Conservation (phyloP, 225 moss, liverwort and hornwort species). For the Marchantia polymorpha region DNA sequence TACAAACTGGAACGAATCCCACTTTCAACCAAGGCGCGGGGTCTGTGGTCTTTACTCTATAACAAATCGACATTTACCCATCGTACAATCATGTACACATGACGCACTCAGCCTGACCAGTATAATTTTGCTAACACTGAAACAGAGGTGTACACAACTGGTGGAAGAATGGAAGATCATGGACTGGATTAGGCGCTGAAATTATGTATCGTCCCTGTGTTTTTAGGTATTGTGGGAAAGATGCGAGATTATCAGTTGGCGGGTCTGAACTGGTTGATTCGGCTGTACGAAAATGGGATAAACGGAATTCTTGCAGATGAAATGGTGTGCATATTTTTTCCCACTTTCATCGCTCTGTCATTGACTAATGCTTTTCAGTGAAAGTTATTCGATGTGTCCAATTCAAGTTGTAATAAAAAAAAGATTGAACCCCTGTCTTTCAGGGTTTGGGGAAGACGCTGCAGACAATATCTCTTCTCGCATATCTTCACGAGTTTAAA, state of each 20-base stretch:
- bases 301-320: slow-evolving; percentile 99
- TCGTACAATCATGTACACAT: no score
- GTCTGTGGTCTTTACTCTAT: no score
- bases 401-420: background rate
- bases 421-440: background rate
- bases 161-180: no score
- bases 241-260: slow-evolving; percentile 99
- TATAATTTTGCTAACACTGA: no score
- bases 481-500: slow-evolving; percentile 80
- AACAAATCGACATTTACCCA: no score
- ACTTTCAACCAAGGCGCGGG: no score
- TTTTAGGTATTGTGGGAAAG: slow-evolving; percentile 80
- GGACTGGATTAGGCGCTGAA: background rate
- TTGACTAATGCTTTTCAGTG: background rate
- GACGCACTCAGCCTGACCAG: no score
- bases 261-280: slow-evolving; percentile 99
- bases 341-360: background rate
- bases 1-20: no score
- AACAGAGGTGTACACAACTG: no score
- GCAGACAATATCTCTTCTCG: slow-evolving; percentile 92
- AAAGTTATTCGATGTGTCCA: background rate
- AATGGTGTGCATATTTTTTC: slow-evolving; percentile 47
- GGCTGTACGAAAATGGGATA: slow-evolving; percentile 94
- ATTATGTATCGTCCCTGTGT: background rate
- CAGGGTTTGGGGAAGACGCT: slow-evolving; percentile 93